Evolutionary conservation across 768 basidiomycete species (phyloP), one percentile per base, ranked within the genome.

Genomic region (Amanita rubescens): DNA sequence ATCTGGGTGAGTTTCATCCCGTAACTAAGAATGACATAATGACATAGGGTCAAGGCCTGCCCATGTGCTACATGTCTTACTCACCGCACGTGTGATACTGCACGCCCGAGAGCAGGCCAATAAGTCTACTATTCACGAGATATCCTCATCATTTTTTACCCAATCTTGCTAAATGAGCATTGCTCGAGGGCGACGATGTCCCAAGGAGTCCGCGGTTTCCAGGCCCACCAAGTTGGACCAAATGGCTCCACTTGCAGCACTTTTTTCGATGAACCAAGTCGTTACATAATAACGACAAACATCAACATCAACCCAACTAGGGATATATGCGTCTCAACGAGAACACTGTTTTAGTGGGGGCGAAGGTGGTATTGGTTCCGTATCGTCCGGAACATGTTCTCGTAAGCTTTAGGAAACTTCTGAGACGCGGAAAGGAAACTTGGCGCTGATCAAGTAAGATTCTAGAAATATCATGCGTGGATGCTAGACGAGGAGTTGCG

Each of bases 391-490:
- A 76, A 39, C 77, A 80, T 65, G 76, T 80, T 56, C 67, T 67
- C 48, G 74, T 76, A 55, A 58, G 72, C 33, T 19, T 33, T 41
- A 41, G 33, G 39, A 25, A 30, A 22, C 42, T 33, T 54, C 41
- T 42, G 20, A 44, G 15, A 15, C 9, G 48, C 17, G 56, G 44
- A 15, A 11, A 19, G 33, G 22, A 33, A 22, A 22, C 34, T n/a
- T 39, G 14, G 38, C 32, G 37, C 39, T 59, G 30, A 59, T 43
- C 34, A 46, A 43, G 32, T 37, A 19, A 33, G 34, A 27, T 30
- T 43, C 32, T 47, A 93, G 89, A 86, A 70, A 62, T 97, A 96
- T 62, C 82, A 94, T 63, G 74, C 76, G 57, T 97, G 94, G 94
- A 95, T 97, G 94, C 71, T 78, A 25, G 76, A 79, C 63, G 78